Evolutionary conservation across 2,329 filamentous ascomycete genomes (phyloP).

Genomic region (Teratosphaeria gauchensis): DNA sequence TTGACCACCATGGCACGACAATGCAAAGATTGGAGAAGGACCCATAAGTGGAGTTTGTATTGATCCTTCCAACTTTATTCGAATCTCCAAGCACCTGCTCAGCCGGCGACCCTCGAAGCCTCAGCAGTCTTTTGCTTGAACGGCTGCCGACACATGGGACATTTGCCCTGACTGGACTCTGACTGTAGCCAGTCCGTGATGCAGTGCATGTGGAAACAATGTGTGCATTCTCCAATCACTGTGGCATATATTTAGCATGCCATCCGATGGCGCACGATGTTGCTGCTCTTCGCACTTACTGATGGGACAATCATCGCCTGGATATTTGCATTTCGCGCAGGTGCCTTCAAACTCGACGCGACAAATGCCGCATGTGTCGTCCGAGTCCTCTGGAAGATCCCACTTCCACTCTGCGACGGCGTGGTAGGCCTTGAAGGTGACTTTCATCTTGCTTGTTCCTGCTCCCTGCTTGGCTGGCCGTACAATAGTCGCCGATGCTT

Average conservation of each 20-base stretch:
- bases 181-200: constrained; percentile 94
- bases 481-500: background rate
- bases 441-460: constrained; percentile 59
- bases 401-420: constrained; percentile 94
- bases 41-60: no score
- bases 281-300: constrained; percentile 48
- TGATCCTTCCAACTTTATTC: background rate
- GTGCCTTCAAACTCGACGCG: constrained; percentile 96
- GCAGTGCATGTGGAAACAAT: constrained; percentile 98
- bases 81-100: background rate
- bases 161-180: constrained; percentile 84
- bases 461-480: no score
- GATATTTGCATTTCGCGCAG: constrained; percentile 95
- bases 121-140: constrained; percentile 25
- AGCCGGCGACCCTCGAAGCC: background rate
- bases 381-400: constrained; percentile 80
- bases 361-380: constrained; percentile 93
- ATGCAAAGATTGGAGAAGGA: no score
- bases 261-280: background rate
- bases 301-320: constrained; percentile 88
- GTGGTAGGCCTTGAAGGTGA: constrained; percentile 87
- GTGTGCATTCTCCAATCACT: constrained; percentile 95
- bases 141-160: constrained; percentile 94
- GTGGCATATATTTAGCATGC: background rate
- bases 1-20: no score